These are phyloP conservation scores for Lichenothelia convexa DNA, from an alignment of 495 filamentous ascomycete species.

Conservation along the genomic window DNA sequence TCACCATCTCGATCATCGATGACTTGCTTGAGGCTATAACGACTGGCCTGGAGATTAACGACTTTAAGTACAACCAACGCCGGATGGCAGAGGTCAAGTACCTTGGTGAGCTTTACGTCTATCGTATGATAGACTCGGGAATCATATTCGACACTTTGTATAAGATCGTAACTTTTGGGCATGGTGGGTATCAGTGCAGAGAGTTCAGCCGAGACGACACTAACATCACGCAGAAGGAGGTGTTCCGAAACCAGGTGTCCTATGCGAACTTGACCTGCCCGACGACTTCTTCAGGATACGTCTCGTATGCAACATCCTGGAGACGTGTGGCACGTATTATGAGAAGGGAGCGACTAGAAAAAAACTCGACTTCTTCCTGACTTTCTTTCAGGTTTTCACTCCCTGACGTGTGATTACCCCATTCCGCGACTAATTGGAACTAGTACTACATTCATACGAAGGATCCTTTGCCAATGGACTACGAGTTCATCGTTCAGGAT, in stretches of 20 bases:
- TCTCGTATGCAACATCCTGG: conserved; percentile 70
- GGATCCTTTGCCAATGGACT: conserved; percentile 82
- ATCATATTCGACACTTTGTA: conserved; percentile 94
- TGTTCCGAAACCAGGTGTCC: conserved; percentile 56
- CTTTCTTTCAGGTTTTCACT: conserved; percentile 82
- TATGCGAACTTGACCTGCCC: conserved; percentile 61
- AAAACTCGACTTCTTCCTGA: conserved; percentile 96
- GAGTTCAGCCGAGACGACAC: conserved; percentile 3
- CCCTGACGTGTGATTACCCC: no score
- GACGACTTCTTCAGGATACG: conserved; percentile 95
- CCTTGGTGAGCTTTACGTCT: conserved; percentile 92
- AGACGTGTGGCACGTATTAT: conserved; percentile 93
- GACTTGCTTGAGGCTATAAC: conserved; percentile 76
- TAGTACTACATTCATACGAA: conserved; percentile 94
- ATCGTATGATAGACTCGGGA: conserved; percentile 88
- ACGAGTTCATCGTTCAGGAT: conserved; percentile 93
- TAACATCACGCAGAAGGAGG: conserved; percentile 38
- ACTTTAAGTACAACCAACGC: conserved; percentile 95
- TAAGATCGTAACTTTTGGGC: conserved; percentile 79
- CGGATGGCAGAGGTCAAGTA: conserved; percentile 94
- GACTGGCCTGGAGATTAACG: conserved; percentile 79
- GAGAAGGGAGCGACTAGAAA: conserved; percentile 85
- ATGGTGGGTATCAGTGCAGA: conserved; percentile 32
- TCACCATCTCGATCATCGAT: conserved; percentile 75
- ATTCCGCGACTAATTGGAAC: conserved; percentile 12